Evolutionary conservation across 768 basidiomycete genomes (phyloP).

Genomic region (Trametes meyenii): DNA sequence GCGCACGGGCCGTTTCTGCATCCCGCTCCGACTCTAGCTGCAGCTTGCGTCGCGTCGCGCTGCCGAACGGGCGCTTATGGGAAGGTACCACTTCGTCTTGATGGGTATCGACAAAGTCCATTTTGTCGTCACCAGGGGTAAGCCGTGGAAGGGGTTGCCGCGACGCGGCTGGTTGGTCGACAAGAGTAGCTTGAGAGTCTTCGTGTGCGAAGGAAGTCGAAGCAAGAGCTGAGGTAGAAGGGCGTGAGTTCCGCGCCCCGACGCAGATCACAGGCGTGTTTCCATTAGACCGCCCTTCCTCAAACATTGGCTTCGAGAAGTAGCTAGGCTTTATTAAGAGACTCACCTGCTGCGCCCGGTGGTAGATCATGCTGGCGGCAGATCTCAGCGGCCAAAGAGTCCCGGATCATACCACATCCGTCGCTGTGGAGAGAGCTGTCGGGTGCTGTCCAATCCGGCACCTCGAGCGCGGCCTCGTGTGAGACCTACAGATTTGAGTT

Average conservation of each 20-base stretch:
- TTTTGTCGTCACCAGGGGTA: background rate
- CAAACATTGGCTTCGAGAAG: background rate
- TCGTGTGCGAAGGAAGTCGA: background rate
- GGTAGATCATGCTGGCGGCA: conserved; percentile 15
- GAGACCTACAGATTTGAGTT: conserved; percentile 1
- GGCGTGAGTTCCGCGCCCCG: background rate
- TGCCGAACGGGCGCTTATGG: background rate
- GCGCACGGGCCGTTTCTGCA: background rate
- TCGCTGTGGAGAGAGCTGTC: conserved; percentile 25
- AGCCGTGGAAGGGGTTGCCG: background rate
- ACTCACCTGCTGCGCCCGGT: conserved; percentile 7
- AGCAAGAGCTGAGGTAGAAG: background rate
- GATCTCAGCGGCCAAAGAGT: conserved; percentile 18
- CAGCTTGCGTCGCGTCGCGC: too few species aligned
- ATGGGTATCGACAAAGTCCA: background rate
- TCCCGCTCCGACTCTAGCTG: too few species aligned
- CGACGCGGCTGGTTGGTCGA: background rate
- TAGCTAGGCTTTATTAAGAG: too few species aligned
- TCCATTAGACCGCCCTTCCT: conserved; percentile 16
- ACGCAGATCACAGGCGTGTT: conserved; percentile 19
- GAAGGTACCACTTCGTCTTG: background rate
- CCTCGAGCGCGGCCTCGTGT: conserved; percentile 1
- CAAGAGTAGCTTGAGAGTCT: conserved; percentile 11
- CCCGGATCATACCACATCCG: conserved; percentile 26
- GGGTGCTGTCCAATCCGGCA: conserved; percentile 17